Evolutionary conservation across 768 basidiomycete genomes (phyloP).

Genomic region (Coprinopsis sp.): DNA sequence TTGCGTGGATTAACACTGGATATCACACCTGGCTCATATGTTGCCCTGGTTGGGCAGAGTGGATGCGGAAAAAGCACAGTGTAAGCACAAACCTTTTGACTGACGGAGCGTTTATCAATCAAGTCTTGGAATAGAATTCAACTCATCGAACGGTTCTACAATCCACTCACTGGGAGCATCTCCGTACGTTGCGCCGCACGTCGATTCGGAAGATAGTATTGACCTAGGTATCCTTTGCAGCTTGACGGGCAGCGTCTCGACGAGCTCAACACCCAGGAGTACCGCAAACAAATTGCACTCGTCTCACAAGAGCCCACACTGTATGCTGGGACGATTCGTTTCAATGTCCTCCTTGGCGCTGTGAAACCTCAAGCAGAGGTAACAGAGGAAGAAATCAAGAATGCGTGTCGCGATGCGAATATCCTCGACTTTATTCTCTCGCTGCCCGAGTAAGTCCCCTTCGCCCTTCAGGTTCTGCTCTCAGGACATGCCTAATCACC

Average conservation of each 20-base stretch:
- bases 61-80: conserved; percentile 68
- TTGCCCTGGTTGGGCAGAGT: conserved; percentile 65
- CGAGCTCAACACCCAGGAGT: conserved; percentile 67
- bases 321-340: conserved; percentile 80
- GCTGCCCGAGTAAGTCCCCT: conserved; percentile 61
- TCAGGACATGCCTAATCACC: not conserved
- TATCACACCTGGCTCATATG: conserved; percentile 63
- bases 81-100: conserved; percentile 33
- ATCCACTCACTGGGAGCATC: conserved; percentile 56
- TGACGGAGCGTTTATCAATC: conserved; percentile 10
- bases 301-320: too few species aligned
- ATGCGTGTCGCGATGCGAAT: conserved; percentile 81
- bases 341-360: conserved; percentile 82
- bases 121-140: conserved; percentile 45
- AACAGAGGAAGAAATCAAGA: conserved; percentile 80
- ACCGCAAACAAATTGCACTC: conserved; percentile 75
- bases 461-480: not conserved
- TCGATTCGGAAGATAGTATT: not conserved
- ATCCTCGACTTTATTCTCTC: conserved; percentile 78
- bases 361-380: conserved; percentile 61
- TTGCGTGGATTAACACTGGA: conserved; percentile 59
- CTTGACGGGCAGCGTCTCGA: conserved; percentile 63
- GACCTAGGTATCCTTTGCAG: conserved; percentile 19
- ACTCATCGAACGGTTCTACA: conserved; percentile 69
- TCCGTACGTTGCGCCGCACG: conserved; percentile 31